Evolutionary conservation across 2,329 filamentous ascomycete species (phyloP).

Genomic region (Venturia effusa): DNA sequence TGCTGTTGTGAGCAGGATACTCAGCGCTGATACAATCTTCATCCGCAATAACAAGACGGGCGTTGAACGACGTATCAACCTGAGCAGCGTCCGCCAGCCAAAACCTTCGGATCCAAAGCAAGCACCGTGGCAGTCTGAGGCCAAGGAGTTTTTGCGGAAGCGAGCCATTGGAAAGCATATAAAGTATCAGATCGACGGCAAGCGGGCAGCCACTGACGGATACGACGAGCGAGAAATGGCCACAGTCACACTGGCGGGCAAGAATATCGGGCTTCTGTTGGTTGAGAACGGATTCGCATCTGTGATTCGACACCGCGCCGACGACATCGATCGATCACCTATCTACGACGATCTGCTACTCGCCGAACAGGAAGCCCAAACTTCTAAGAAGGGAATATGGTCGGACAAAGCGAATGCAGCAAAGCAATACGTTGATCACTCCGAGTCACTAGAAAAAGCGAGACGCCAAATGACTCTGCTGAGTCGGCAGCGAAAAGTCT

Average conservation of each 20-base stretch:
- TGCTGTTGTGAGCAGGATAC: constrained; percentile 71
- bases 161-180: constrained; percentile 94
- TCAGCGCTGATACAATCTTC: constrained; percentile 81
- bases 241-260: constrained; percentile 71
- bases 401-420: constrained; percentile 75
- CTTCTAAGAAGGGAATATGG: constrained; percentile 91
- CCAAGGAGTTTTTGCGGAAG: constrained; percentile 92
- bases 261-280: constrained; percentile 73
- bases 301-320: constrained; percentile 88
- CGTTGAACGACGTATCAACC: constrained; percentile 75
- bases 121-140: constrained; percentile 79
- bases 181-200: constrained; percentile 77
- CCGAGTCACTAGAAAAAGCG: constrained; percentile 85
- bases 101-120: constrained; percentile 79
- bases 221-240: constrained; percentile 94
- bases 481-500: constrained; percentile 83
- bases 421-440: constrained; percentile 79
- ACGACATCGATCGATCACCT: constrained; percentile 85
- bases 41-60: constrained; percentile 77
- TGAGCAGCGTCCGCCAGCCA: constrained; percentile 91
- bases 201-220: constrained; percentile 77
- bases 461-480: constrained; percentile 85
- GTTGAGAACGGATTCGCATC: constrained; percentile 92
- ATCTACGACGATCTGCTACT: constrained; percentile 85
- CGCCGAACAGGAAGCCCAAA: constrained; percentile 71